Percentiles rank a stretch among this genome's conserved stretches.
Evolutionary conservation across 352 stramenopile genomes (phyloP).

Genomic region (Phytophthora citricola): DNA sequence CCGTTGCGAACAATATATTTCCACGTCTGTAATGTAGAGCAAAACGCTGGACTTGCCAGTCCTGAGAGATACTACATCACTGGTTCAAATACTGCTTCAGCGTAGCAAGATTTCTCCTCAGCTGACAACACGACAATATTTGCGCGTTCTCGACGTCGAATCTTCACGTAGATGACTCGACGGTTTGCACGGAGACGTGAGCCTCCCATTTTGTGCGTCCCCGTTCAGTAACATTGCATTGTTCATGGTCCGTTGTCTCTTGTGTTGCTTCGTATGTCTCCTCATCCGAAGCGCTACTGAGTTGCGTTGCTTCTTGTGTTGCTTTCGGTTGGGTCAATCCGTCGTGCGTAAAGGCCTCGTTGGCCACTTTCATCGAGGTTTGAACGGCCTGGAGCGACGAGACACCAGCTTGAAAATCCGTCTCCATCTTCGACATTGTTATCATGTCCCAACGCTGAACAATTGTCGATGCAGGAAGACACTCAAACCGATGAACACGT

Average conservation of each 20-base stretch:
- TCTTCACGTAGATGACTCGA: constrained; percentile 1
- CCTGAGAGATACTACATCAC: neutral
- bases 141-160: constrained; percentile 1
- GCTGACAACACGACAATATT: constrained; percentile 6
- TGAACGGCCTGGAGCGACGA: neutral
- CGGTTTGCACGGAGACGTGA: neutral
- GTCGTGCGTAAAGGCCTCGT: neutral
- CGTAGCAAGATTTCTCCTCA: neutral
- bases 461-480: neutral
- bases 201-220: neutral
- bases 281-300: neutral
- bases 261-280: neutral
- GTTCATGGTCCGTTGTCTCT: neutral
- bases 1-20: neutral
- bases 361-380: neutral
- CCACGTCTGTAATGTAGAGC: neutral
- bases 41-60: neutral
- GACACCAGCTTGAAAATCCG: neutral
- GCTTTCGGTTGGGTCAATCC: neutral
- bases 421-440: neutral
- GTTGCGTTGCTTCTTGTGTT: constrained; percentile 1
- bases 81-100: neutral
- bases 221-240: too few species aligned
- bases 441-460: neutral
- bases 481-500: constrained; percentile 6